Base-by-base conservation (phyloP, 495 filamentous ascomycete species). In the Terfezia boudieri region DNA sequence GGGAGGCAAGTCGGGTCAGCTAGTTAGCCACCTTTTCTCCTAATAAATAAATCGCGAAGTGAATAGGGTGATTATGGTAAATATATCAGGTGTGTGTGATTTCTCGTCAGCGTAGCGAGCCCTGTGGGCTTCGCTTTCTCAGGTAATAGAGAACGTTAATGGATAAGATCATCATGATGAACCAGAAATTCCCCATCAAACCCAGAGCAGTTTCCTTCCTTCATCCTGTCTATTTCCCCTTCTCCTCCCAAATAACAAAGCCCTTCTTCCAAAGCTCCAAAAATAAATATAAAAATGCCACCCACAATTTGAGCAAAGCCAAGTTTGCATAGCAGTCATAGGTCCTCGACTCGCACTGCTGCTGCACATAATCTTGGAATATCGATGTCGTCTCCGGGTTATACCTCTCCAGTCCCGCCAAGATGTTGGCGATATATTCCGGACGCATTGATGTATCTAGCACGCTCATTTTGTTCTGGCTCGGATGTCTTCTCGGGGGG, bases 131-230 rank as follows among this genome's bases (percentile, higher is more conserved):
- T 32, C 68, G 67, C 71, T 66, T 65, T 56, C 64, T 93, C 86
- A 83, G 86, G 78, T 94, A 94, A 94, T 95, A 94, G 86, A 85
- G 94, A 94, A 95, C 89, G 86, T 90, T 80, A 64, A 76, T 64
- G 63, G 70, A 68, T 61, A 64, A 76, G 68, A 65, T 20, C 20
- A 75, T 82, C 84, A 84, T 93, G 83, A 78, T 71, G 37, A 62
- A 66, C 59, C 62, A 55, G 54, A 53, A 55, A 35, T 32, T 32
- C 26, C n/a, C 20, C 20, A 20, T 20, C 20, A 20, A 20, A 20
- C 20, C 20, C 26, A 7, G 26, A 32, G 26, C 26, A 32, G 26
- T 32, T 32, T 32, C 26, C 26, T 32, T 32, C 26, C 26, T 32
- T 32, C 26, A 32, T 32, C 4, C 41, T 2, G 8, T 20, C 41